These are phyloP conservation scores for Penicillium sp. DNA, from an alignment of 2,329 filamentous ascomycete genomes.

Conservation along the genomic window DNA sequence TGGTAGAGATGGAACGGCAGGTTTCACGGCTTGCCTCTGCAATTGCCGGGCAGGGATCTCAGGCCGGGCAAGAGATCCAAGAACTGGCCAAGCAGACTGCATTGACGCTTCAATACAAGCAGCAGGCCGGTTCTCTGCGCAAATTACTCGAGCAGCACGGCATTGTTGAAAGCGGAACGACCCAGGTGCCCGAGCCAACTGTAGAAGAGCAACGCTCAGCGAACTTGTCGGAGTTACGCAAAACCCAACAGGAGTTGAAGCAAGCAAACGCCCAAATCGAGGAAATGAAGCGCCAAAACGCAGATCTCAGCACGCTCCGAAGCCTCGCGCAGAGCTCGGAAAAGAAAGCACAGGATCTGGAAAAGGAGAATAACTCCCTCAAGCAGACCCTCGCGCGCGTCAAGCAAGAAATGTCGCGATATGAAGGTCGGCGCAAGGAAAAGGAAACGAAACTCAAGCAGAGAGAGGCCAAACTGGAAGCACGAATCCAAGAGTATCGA, in stretches of 20 bases:
- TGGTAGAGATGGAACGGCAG: slow-evolving; percentile 42
- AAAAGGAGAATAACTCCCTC: slow-evolving; percentile 39
- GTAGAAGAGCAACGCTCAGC: slow-evolving; percentile 18
- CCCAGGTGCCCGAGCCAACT: slow-evolving; percentile 17
- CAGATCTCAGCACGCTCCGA: slow-evolving; percentile 34
- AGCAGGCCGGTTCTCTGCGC: slow-evolving; percentile 37
- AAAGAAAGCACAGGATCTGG: slow-evolving; percentile 37
- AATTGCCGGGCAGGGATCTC: slow-evolving; percentile 31
- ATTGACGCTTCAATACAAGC: slow-evolving; percentile 43
- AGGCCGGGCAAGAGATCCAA: slow-evolving; percentile 38
- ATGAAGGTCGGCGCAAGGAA: slow-evolving; percentile 35
- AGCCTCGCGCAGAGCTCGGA: slow-evolving; percentile 37
- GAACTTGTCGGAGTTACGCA: slow-evolving; percentile 24
- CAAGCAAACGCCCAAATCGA: slow-evolving; percentile 34
- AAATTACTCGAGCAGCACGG: slow-evolving; percentile 38
- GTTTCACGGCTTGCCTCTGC: slow-evolving; percentile 41
- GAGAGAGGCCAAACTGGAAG: slow-evolving; percentile 37
- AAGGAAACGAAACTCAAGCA: slow-evolving; percentile 41
- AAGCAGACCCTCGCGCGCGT: slow-evolving; percentile 39
- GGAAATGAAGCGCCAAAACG: slow-evolving; percentile 29
- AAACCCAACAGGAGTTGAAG: slow-evolving; percentile 33
- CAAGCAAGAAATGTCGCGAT: slow-evolving; percentile 30
- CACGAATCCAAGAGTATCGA: slow-evolving; percentile 39
- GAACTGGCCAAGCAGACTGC: slow-evolving; percentile 43
- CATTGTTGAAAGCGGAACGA: slow-evolving; percentile 30